Evolutionary conservation across 2,329 filamentous ascomycete genomes (phyloP).

Genomic region (Helotiales sp.): DNA sequence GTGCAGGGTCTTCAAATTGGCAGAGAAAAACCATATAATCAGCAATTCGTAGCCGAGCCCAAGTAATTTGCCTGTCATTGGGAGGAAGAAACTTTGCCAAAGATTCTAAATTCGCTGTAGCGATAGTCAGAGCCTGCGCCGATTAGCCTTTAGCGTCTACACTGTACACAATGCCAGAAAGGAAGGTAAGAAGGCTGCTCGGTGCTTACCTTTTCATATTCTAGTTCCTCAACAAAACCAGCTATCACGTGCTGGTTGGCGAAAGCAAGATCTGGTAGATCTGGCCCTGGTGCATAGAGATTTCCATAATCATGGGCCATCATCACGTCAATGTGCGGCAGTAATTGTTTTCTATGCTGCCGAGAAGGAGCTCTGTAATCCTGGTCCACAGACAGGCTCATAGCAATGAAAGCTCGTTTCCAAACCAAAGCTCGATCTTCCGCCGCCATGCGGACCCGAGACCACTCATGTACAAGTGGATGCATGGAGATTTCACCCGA

Average conservation of each 20-base stretch:
- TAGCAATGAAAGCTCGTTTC: neutral
- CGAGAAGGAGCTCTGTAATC: neutral
- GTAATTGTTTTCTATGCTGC: constrained; percentile 1
- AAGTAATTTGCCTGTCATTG: too few species aligned
- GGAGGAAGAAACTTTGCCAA: too few species aligned
- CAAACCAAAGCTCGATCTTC: constrained; percentile 4
- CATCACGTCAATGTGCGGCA: constrained; percentile 15
- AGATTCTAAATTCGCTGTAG: too few species aligned
- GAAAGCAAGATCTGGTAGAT: neutral
- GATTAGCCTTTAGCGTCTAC: neutral
- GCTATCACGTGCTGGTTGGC: neutral
- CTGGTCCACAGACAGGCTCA: neutral
- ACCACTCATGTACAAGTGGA: constrained; percentile 39
- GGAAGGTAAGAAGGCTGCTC: neutral
- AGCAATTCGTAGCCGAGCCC: too few species aligned
- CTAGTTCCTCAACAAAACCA: neutral
- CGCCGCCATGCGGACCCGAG: constrained; percentile 7
- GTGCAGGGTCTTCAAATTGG: too few species aligned
- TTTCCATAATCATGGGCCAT: neutral
- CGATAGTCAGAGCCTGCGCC: neutral
- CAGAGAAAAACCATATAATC: too few species aligned
- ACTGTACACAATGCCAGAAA: neutral
- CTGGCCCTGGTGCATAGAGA: neutral
- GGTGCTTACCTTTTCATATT: constrained; percentile 1
- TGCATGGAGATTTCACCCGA: constrained; percentile 33